phyloP scores from a whole-genome alignment of 805 yeast species.

The Vanderwaltozyma verrucispora region DNA sequence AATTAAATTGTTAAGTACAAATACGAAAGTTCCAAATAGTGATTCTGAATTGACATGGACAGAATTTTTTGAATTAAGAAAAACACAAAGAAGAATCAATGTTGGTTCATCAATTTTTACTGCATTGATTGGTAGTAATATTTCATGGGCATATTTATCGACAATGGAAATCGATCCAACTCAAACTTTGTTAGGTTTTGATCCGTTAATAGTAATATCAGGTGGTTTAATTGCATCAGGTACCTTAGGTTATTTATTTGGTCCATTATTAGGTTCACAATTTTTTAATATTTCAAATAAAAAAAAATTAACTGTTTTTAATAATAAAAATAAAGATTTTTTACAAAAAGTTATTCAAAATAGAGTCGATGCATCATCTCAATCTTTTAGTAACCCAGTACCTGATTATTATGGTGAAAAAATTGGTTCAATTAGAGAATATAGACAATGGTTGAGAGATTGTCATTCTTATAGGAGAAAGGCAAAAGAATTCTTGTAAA shows the following conservation, averaged over 20 bases:
- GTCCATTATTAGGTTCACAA: constrained; percentile 71
- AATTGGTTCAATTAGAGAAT: constrained; percentile 74
- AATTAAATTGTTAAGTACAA: constrained; percentile 20
- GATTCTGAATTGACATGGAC: constrained; percentile 53
- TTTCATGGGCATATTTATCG: constrained; percentile 69
- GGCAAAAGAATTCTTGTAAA: constrained; percentile 58
- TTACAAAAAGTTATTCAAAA: constrained; percentile 62
- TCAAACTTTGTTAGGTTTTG: constrained; percentile 76
- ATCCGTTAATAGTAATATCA: constrained; percentile 72
- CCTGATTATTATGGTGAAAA: constrained; percentile 99
- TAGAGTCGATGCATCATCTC: constrained; percentile 88
- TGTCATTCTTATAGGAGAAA: constrained; percentile 84
- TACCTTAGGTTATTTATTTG: constrained; percentile 66
- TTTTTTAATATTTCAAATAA: constrained; percentile 50
- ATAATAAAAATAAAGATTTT: constrained; percentile 60
- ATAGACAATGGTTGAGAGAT: constrained; percentile 94
- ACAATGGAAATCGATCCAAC: constrained; percentile 82
- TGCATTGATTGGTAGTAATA: constrained; percentile 51
- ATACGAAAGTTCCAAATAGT: constrained; percentile 8
- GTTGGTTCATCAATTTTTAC: constrained; percentile 57
- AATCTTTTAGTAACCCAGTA: constrained; percentile 85
- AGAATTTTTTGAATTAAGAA: constrained; percentile 66
- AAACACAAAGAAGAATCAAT: constrained; percentile 63
- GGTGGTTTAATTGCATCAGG: constrained; percentile 67
- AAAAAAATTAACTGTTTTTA: constrained; percentile 36